Evolutionary conservation across 1,139 yeast genomes (phyloP).

Genomic region (Geotrichum restrictum): DNA sequence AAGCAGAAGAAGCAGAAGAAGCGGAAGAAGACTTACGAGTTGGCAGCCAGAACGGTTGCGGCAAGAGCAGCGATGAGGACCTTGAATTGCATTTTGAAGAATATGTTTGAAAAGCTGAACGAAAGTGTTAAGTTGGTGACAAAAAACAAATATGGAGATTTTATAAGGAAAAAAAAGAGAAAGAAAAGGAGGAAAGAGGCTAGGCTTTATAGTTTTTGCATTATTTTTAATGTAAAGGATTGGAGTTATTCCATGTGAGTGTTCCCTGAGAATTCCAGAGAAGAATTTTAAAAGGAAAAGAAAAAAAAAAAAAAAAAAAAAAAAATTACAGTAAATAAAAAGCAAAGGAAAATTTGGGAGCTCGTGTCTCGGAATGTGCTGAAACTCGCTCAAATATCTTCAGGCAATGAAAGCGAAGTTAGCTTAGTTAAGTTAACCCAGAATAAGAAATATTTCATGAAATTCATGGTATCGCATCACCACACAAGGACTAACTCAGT

Average conservation of each 20-base stretch:
- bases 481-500: no score
- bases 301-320: constrained; percentile 10
- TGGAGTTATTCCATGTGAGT: no score
- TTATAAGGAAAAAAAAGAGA: constrained; percentile 1
- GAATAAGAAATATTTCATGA: no score
- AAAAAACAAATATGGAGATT: background rate
- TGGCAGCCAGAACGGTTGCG: constrained; percentile 48
- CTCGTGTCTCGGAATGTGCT: background rate
- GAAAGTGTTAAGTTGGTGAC: constrained; percentile 8
- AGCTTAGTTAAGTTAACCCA: constrained; percentile 11
- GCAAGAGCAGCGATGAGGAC: constrained; percentile 46
- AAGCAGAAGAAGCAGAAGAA: no score
- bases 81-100: constrained; percentile 57
- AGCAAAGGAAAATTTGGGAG: constrained; percentile 13
- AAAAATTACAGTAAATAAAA: no score
- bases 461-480: no score
- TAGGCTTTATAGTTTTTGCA: no score
- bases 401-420: no score
- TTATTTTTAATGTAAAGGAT: no score
- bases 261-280: no score
- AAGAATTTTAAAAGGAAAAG: constrained; percentile 4
- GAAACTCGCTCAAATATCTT: constrained; percentile 8
- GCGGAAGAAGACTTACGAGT: constrained; percentile 22
- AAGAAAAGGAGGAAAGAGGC: background rate
- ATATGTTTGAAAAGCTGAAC: constrained; percentile 7